Percentiles rank a stretch among this genome's conserved stretches.
These are phyloP conservation scores for Castanea mollissima DNA, from an alignment of 306 rosid genomes.

Conservation along the genomic window DNA sequence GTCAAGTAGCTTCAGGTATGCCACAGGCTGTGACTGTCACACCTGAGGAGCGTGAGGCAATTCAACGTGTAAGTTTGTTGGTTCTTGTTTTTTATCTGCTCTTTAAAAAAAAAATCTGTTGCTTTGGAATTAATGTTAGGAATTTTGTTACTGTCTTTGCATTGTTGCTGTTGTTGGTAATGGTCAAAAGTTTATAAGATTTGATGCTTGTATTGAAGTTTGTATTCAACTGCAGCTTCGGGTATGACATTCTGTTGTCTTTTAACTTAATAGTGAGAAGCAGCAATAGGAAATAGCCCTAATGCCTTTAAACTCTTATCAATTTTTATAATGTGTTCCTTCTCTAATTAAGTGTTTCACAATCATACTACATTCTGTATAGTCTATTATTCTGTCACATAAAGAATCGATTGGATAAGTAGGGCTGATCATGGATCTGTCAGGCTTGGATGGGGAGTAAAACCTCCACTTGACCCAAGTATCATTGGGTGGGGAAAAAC, in stretches of 20 bases:
- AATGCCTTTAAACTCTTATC: background rate
- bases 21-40: slow-evolving; percentile 78
- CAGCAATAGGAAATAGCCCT: background rate
- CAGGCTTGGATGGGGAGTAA: no score
- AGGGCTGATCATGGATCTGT: no score
- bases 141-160: no score
- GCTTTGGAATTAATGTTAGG: no score
- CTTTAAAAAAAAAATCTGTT: background rate
- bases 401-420: background rate
- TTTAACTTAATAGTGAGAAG: background rate
- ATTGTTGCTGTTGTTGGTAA: no score
- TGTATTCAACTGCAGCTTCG: no score
- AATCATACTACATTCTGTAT: background rate
- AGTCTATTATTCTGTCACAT: background rate
- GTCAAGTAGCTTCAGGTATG: slow-evolving; percentile 57
- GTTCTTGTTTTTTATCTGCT: no score
- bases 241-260: background rate
- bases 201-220: no score
- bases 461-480: no score
- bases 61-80: slow-evolving; percentile 75
- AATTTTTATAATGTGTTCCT: background rate
- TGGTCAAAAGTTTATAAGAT: no score
- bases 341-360: background rate
- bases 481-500: no score
- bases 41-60: slow-evolving; percentile 89